Conservation (phyloP, 2,329 filamentous ascomycete species). For the Aspergillus vadensis region DNA sequence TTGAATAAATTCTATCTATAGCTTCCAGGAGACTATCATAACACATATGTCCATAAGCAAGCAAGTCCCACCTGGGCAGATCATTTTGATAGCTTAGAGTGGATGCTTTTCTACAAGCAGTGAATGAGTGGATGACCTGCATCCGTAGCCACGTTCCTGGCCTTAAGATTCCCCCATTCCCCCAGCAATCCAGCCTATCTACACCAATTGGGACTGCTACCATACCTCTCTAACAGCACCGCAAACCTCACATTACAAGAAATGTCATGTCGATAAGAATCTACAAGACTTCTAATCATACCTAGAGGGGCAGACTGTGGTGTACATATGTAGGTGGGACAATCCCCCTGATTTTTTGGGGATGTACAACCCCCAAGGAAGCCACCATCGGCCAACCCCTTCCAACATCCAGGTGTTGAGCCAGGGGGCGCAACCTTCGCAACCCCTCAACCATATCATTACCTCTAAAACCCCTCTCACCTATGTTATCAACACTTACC, state of each 20-base stretch:
- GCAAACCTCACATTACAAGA: not conserved
- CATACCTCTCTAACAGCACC: not conserved
- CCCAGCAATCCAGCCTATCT: not conserved
- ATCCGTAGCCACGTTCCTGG: not conserved
- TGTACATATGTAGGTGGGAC: not conserved
- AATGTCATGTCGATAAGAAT: not conserved
- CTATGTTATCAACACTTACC: not conserved
- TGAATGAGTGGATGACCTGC: not conserved
- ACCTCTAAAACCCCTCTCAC: not conserved
- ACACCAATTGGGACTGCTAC: not conserved
- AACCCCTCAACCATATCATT: not conserved
- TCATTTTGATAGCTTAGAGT: not conserved
- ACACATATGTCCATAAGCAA: not conserved
- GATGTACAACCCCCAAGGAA: not conserved
- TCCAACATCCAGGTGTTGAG: not conserved
- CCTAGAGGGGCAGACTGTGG: not conserved
- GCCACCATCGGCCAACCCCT: constrained; percentile 3
- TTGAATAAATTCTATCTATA: too few species aligned
- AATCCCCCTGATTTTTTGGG: not conserved
- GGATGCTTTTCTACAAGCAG: not conserved
- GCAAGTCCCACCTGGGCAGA: not conserved
- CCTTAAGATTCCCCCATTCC: not conserved
- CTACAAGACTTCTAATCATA: not conserved
- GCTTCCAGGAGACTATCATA: too few species aligned
- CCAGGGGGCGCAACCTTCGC: not conserved